Evolutionary conservation across 768 basidiomycete species (phyloP).

Genomic region (Kwoniella dendrophila): DNA sequence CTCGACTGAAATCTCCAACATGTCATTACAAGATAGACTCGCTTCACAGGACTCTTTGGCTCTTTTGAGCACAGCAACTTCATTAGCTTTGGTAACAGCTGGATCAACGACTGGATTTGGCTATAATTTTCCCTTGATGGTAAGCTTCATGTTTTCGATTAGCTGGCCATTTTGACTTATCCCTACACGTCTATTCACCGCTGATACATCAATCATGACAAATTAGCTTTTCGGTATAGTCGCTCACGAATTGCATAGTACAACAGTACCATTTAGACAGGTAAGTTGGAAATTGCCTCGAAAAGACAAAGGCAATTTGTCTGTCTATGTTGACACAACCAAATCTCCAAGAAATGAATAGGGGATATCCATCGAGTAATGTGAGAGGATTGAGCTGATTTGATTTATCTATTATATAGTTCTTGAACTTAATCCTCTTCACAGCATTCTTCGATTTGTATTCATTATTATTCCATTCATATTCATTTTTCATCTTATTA

Average conservation of each 20-base stretch:
- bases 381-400: too few relatives aligned
- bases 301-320: too few relatives aligned
- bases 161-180: background rate
- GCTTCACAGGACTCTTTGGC: slow-evolving; percentile 34
- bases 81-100: slow-evolving; percentile 35
- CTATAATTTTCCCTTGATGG: slow-evolving; percentile 49
- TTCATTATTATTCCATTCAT: slow-evolving; percentile 26
- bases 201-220: slow-evolving; percentile 9
- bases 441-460: slow-evolving; percentile 40
- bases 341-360: too few relatives aligned
- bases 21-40: slow-evolving; percentile 48
- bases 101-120: slow-evolving; percentile 21
- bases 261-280: slow-evolving; percentile 32
- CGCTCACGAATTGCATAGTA: slow-evolving; percentile 38
- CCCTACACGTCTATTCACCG: background rate
- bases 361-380: too few relatives aligned
- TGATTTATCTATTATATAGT: too few relatives aligned
- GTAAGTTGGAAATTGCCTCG: slow-evolving; percentile 9
- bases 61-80: slow-evolving; percentile 36
- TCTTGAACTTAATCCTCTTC: slow-evolving; percentile 39
- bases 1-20: slow-evolving; percentile 7
- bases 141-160: slow-evolving; percentile 12
- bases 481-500: slow-evolving; percentile 31
- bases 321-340: too few relatives aligned
- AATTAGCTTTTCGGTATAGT: slow-evolving; percentile 48